Conservation (phyloP, 1,139 yeast genomes). For the Tardiomyces blankii region DNA sequence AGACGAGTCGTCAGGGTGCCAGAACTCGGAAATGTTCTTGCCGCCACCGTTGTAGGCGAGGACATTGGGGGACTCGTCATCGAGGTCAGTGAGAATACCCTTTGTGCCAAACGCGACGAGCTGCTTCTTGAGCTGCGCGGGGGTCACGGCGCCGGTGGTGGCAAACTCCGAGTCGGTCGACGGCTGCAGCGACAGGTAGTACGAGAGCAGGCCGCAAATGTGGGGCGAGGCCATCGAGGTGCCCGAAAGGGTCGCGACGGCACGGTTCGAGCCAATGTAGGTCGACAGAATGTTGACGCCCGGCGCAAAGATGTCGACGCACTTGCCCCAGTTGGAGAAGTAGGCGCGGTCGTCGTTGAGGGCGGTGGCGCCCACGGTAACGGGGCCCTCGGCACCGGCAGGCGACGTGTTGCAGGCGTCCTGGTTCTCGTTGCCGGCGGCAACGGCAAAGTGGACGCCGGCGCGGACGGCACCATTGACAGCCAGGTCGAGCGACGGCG, state of each 20-base stretch:
- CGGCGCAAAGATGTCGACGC: conserved; percentile 56
- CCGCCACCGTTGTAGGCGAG: conserved; percentile 94
- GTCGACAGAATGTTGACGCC: conserved; percentile 42
- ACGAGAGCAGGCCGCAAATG: conserved; percentile 75
- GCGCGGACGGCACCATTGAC: conserved; percentile 33
- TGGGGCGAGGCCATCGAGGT: conserved; percentile 99
- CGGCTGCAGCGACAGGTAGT: conserved; percentile 88
- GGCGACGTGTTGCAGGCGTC: conserved; percentile 40
- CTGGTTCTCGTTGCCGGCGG: conserved; percentile 53
- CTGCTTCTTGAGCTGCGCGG: conserved; percentile 82
- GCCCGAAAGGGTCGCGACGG: conserved; percentile 89
- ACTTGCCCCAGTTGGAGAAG: conserved; percentile 55
- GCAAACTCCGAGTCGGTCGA: conserved; percentile 55
- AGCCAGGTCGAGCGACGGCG: conserved; percentile 44
- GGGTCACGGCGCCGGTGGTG: conserved; percentile 51
- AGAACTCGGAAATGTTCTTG: conserved; percentile 61
- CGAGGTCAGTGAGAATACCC: conserved; percentile 56
- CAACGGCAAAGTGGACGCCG: conserved; percentile 48
- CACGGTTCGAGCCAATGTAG: conserved; percentile 74
- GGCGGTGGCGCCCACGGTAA: conserved; percentile 51
- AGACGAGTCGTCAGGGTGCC: conserved; percentile 27
- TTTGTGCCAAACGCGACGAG: conserved; percentile 71
- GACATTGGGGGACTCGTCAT: conserved; percentile 76
- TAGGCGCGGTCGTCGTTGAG: conserved; percentile 40
- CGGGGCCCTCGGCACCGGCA: conserved; percentile 45